Base-by-base conservation (phyloP, 768 basidiomycete species). In the Kwoniella dejecticola region DNA sequence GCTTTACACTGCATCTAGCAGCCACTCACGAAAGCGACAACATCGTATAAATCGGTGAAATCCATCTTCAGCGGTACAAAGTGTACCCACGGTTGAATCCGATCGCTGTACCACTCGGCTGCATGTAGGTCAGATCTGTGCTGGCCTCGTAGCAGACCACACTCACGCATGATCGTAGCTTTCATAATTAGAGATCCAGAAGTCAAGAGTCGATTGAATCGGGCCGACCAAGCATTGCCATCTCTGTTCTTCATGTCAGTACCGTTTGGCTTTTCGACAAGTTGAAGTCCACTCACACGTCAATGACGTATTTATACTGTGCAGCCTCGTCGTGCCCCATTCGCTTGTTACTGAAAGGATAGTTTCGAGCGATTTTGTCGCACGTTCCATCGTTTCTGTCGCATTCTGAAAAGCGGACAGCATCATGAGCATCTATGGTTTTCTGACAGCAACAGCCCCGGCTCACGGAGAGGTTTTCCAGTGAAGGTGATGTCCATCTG, bases 41-140 rank as follows among this genome's bases (percentile, higher is more conserved):
- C 57, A 44, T 77, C 75, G 59, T 73, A 69, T 33, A 77, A 53
- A 50, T 77, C 75, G 15, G 59, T 62, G 38, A 69, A 75, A 53
- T 75, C 74, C 33, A 77, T 26, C 61, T 77, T 69, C 26, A 77
- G 46, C 2, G 76, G 76, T 5, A 77, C 63, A 52, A 75, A 77
- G 45, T 79, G 77, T 21, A 79, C 67, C 77, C 77, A 79, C 0
- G 77, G 74, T 56, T 79, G 73, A 24, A 75, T 74, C 5, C 76
- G 54, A 17, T 76, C 70, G 17, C 67, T 75, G 74, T 76, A 79
- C 76, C 75, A 72, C 63, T 74, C 73, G 29, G 73, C 70, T 74
- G 54, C 7, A 23, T 30, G 11, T 40, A 1, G n/a, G 33, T 36
- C 33, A 36, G 50, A 30, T 23, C 4, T 8, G 52, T 26, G 12